Conservation (phyloP, 495 filamentous ascomycete species). For the Trichoderma virens region DNA sequence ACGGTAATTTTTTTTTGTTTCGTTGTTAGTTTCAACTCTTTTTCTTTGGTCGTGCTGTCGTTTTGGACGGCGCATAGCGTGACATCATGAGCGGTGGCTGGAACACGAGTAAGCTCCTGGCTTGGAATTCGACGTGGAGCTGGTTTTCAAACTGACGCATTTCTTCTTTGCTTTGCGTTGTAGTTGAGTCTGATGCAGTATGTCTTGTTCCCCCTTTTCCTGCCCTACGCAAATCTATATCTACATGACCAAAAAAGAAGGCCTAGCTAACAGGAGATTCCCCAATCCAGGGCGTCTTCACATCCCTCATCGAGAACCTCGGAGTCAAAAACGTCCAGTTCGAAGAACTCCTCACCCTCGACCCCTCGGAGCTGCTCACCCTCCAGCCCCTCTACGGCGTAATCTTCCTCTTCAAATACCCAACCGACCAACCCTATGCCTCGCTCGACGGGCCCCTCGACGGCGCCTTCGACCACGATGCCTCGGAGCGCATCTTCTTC, state of each 20-base stretch:
- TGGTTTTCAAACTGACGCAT: conserved; percentile 29
- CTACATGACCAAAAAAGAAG: conserved; percentile 2
- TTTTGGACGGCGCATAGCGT: too few species aligned
- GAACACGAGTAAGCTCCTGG: conserved; percentile 27
- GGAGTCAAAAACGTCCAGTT: conserved; percentile 92
- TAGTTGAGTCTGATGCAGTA: conserved; percentile 93
- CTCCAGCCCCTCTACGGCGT: conserved; percentile 88
- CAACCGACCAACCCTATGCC: conserved; percentile 59
- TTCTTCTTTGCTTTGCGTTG: conserved; percentile 17
- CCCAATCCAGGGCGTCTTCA: conserved; percentile 79
- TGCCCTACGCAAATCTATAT: too few species aligned
- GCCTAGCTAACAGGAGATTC: conserved; percentile 9
- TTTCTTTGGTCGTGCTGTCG: not conserved
- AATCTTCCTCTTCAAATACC: conserved; percentile 99
- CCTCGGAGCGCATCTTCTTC: conserved; percentile 79
- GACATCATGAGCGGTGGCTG: conserved; percentile 49
- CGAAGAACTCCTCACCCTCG: conserved; percentile 89
- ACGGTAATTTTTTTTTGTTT: not conserved
- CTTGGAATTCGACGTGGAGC: not conserved
- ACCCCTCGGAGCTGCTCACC: conserved; percentile 68
- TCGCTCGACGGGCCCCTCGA: conserved; percentile 57
- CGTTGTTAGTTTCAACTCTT: not conserved
- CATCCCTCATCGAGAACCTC: conserved; percentile 83
- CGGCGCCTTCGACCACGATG: conserved; percentile 68
- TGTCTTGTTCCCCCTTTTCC: conserved; percentile 22